Evolutionary conservation across 306 rosid species (phyloP).

Genomic region (Medicago ruthenica): DNA sequence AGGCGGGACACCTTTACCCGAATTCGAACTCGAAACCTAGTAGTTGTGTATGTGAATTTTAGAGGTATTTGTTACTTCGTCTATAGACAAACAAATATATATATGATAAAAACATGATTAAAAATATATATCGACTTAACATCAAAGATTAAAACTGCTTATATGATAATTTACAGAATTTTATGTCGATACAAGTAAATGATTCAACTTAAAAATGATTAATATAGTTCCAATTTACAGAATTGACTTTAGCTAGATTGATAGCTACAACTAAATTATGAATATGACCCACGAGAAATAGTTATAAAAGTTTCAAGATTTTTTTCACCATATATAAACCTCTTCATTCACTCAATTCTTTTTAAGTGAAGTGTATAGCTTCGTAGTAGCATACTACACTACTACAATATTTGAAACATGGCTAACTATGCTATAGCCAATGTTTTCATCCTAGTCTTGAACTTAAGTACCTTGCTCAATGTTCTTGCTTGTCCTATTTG

Average conservation of each 20-base stretch:
- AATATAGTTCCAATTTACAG: conserved; percentile 37
- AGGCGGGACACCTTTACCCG: no score
- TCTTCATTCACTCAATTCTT: conserved; percentile 10
- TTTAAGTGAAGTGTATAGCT: neutral
- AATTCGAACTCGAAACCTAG: no score
- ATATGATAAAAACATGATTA: no score
- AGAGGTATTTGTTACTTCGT: no score
- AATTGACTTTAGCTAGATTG: conserved; percentile 17
- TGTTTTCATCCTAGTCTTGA: conserved; percentile 57
- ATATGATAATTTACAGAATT: neutral
- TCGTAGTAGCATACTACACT: conserved; percentile 29
- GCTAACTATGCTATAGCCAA: conserved; percentile 39
- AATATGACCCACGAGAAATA: conserved; percentile 37
- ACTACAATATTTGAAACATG: conserved; percentile 44
- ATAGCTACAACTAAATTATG: conserved; percentile 32
- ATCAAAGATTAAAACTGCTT: no score
- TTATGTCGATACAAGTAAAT: conserved; percentile 37
- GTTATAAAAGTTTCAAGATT: neutral
- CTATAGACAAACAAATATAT: no score
- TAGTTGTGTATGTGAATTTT: no score
- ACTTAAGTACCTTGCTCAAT: conserved; percentile 56
- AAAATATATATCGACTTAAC: no score
- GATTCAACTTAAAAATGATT: conserved; percentile 4
- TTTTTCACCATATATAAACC: conserved; percentile 12
- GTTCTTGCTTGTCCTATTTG: conserved; percentile 70